Conservation (phyloP, 2,329 filamentous ascomycete genomes). For the Aspergillus brasiliensis region DNA sequence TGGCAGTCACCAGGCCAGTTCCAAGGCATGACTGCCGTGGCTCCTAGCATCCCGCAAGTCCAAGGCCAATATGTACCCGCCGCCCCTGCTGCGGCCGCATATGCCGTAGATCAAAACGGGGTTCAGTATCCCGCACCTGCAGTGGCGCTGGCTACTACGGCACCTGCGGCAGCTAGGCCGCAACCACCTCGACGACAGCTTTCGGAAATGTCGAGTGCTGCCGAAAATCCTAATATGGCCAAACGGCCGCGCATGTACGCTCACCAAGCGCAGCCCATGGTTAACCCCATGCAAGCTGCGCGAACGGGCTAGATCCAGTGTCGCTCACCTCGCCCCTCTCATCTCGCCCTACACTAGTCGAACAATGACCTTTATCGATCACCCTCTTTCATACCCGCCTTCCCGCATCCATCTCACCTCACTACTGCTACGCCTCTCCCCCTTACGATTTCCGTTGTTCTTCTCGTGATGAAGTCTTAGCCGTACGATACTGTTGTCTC, state of each 20-base stretch:
- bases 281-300: constrained; percentile 53
- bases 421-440: constrained; percentile 3
- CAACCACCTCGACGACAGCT: constrained; percentile 61
- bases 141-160: constrained; percentile 37
- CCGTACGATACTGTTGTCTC: constrained; percentile 13
- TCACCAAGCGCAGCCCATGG: constrained; percentile 48
- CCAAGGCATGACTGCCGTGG: constrained; percentile 59
- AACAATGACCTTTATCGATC: background rate
- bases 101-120: constrained; percentile 42
- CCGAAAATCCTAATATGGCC: constrained; percentile 54
- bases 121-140: constrained; percentile 42
- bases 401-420: constrained; percentile 21
- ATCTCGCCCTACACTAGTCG: background rate
- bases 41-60: constrained; percentile 48
- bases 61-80: constrained; percentile 46
- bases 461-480: constrained; percentile 14
- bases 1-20: constrained; percentile 66
- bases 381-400: constrained; percentile 10
- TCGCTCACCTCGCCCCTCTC: constrained; percentile 5
- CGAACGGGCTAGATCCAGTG: constrained; percentile 31
- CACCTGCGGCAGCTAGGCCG: constrained; percentile 30
- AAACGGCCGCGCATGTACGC: constrained; percentile 63
- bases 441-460: constrained; percentile 7
- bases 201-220: constrained; percentile 61
- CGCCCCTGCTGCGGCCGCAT: constrained; percentile 40